Percentiles rank a stretch among this genome's conserved stretches.
phyloP scores from a whole-genome alignment of 2,329 filamentous ascomycete species.

The Ophiognomonia clavigignenti-juglandacearum region DNA sequence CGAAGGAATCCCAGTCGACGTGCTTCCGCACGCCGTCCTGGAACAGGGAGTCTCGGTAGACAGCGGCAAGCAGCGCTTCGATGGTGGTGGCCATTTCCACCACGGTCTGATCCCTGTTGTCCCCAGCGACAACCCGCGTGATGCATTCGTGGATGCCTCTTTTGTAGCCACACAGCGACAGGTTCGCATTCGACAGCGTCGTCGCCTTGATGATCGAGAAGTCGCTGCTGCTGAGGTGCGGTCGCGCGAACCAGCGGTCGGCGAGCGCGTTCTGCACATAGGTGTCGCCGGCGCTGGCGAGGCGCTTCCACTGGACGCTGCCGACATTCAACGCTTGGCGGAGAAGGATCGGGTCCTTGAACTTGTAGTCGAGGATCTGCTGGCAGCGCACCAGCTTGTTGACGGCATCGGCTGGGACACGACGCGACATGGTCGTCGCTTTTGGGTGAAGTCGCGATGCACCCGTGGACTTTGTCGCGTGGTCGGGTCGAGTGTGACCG shows the following conservation, averaged over 20 bases:
- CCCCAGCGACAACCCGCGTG: background rate
- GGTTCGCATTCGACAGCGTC: background rate
- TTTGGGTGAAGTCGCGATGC: too few relatives aligned
- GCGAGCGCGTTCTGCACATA: background rate
- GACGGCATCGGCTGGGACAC: background rate
- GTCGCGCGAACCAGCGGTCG: background rate
- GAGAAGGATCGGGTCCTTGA: slow-evolving; percentile 25
- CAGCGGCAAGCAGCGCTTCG: background rate
- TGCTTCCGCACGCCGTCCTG: background rate
- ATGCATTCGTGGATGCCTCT: background rate
- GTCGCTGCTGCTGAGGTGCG: background rate
- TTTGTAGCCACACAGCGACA: background rate
- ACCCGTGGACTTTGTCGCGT: too few relatives aligned
- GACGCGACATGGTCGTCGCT: slow-evolving; percentile 4
- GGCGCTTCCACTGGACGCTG: slow-evolving; percentile 1
- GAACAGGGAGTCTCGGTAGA: background rate
- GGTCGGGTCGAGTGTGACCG: too few relatives aligned
- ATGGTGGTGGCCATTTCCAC: background rate
- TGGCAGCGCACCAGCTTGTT: slow-evolving; percentile 11
- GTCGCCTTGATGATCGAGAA: background rate
- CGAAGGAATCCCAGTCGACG: background rate
- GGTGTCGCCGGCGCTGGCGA: slow-evolving; percentile 9
- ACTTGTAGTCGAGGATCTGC: slow-evolving; percentile 17
- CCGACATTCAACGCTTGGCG: slow-evolving; percentile 22
- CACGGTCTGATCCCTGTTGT: background rate